These are phyloP conservation scores for Rosa persica DNA, from an alignment of 306 rosid genomes.

Conservation along the genomic window DNA sequence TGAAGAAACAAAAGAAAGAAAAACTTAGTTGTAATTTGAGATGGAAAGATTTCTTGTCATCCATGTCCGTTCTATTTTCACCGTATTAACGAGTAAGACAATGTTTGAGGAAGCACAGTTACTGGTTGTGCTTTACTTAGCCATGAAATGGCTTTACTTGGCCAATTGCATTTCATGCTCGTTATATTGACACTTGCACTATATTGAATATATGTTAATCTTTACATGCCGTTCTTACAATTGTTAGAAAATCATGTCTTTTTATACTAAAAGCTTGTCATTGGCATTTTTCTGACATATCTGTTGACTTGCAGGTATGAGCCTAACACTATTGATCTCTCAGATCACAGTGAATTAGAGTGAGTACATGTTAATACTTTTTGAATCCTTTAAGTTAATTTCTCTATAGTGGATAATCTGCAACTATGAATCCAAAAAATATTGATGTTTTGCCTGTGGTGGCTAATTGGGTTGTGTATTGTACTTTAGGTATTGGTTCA, in stretches of 20 bases:
- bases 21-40: background rate
- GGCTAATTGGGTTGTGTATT: constrained; percentile 27
- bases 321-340: constrained; percentile 94
- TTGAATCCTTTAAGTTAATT: background rate
- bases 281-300: constrained; percentile 5
- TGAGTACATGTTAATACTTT: constrained; percentile 43
- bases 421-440: constrained; percentile 8
- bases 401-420: constrained; percentile 3
- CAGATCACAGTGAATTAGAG: constrained; percentile 85
- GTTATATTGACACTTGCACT: background rate
- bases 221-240: background rate
- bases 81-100: background rate
- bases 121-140: background rate
- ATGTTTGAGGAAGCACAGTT: background rate
- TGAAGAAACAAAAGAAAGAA: constrained; percentile 1
- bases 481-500: constrained; percentile 83
- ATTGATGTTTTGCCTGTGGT: constrained; percentile 17
- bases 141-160: no score
- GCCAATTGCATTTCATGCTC: background rate
- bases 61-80: background rate
- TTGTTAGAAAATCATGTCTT: background rate
- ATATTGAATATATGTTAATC: background rate
- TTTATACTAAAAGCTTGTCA: background rate
- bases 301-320: constrained; percentile 69
- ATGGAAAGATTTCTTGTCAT: background rate